Evolutionary conservation across 1,284 basidiomycete species (phyloP), one percentile per base, ranked within the genome.

Genomic region (Xanthoconium separans): DNA sequence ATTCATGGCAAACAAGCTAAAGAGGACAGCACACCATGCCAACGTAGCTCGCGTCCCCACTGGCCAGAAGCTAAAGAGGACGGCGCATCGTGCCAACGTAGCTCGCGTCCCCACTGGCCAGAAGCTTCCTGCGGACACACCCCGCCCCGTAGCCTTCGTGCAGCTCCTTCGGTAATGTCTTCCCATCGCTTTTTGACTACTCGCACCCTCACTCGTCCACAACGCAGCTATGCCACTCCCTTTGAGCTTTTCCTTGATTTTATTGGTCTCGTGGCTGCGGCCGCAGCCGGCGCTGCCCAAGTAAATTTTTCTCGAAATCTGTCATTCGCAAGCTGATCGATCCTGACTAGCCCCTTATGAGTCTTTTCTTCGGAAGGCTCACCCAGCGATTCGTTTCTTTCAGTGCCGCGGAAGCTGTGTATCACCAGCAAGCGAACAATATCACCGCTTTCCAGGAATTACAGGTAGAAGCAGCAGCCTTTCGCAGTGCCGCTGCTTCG

Each of bases 311-410:
- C 27, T 24, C 15, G 46, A 22, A 8, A 9, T 50, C 44, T 33
- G 18, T 47, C 36, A 20, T 37, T 34, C 15, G 6, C 33, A 18
- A 24, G 65, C 43, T 45, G 16, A 55, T 47, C 42, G 49, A 39
- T 13, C 18, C 40, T 27, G 0, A 60, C 53, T 33, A 89, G 84
- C 90, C 91, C 6, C 76, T 93, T 41, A 91, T 93, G 90, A 84
- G 83, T 63, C 73, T 93, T 49, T 73, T 93, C 20, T 93, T 94
- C 64, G 90, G 91, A 56, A 84, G 85, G 55, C 81, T 95, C 47
- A 88, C 87, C 0, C 79, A 91, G 62, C 74, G 81, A 36, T 95
- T 95, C 71, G 84, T 94, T 61, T 60, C 63, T 8, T 93, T 92
- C 62, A 72, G 74, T 11, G 61, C 53, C 0, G 69, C 73, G 1